Base-by-base conservation (phyloP, 179 eudicot genomes). In the Amaranthus tricolor region DNA sequence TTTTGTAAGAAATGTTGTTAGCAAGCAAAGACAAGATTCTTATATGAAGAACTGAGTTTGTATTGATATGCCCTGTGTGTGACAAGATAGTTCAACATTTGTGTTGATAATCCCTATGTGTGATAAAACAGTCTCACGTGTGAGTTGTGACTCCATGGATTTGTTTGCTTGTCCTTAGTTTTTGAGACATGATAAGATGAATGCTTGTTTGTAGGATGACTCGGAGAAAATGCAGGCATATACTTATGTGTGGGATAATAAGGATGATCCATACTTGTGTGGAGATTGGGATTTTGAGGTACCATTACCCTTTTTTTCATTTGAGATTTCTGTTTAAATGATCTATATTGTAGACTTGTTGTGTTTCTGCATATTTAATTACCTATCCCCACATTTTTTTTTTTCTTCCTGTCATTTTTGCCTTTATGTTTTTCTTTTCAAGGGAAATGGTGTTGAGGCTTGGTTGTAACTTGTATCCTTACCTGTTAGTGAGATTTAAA, bases 231-330 rank as follows among this genome's bases (percentile, higher is more conserved):
- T 89, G 78, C 82, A 84, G 68, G 89, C 84, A 53, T 65, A 86
- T 73, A 59, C 96, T 7, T 94, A 94, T 85, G 91, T 94, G 58
- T 94, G 98, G 98, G 82, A 17, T 48, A 81, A 94, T 76, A 88
- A 79, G 70, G 82, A 72, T 15, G 97, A 90, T 79, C 85, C 96
- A 48, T 63, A 85, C 82, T 71, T 94, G 82, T 88, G 88, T 65
- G 98, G 96, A 77, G 87, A 82, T 11, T 94, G 98, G 96, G 83
- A 89, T 79, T 90, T 88, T 76, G 91, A 89, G 93, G 98, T 94
- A 86, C 78, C 44, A 44, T 70, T 59, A 31, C 52, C 11, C 24
- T 8, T 16, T 6, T 47, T 44, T 19, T 47, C 24, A 24, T 47
- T 55, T 24, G 44, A 9, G 8, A 9, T 6, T 62, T 7, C 49